These are phyloP conservation scores for Hirschioporus abietinus DNA, from an alignment of 768 basidiomycete genomes.

Conservation along the genomic window DNA sequence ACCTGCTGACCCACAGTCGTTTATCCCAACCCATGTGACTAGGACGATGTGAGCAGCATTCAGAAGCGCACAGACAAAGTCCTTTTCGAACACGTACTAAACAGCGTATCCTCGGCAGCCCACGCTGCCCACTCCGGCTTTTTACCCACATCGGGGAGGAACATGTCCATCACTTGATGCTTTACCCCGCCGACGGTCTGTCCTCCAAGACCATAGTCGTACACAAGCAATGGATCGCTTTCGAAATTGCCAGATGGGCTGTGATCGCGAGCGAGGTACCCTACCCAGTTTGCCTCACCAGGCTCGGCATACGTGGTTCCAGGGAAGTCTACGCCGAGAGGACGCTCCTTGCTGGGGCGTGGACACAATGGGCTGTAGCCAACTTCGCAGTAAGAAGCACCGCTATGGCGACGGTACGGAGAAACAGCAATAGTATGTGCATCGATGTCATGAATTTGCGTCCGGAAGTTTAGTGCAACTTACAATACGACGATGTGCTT, in stretches of 20 bases:
- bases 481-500: constrained; percentile 50
- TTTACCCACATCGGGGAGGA: constrained; percentile 26
- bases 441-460: background rate
- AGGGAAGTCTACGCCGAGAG: constrained; percentile 46
- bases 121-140: constrained; percentile 10
- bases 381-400: constrained; percentile 53
- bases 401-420: constrained; percentile 32
- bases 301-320: constrained; percentile 43
- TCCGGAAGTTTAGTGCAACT: constrained; percentile 16
- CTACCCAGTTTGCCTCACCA: constrained; percentile 56
- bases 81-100: constrained; percentile 14
- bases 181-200: constrained; percentile 37
- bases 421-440: constrained; percentile 3
- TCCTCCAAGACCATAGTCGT: constrained; percentile 55
- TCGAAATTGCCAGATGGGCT: constrained; percentile 16
- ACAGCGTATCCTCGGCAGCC: constrained; percentile 18
- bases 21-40: constrained; percentile 68
- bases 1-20: constrained; percentile 47
- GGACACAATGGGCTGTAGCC: constrained; percentile 17
- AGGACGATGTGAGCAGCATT: background rate
- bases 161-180: constrained; percentile 34
- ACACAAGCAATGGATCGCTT: constrained; percentile 38
- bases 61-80: constrained; percentile 20
- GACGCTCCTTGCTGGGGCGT: constrained; percentile 34
- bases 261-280: constrained; percentile 42